These are phyloP conservation scores for Sporobolus alterniflorus DNA, from an alignment of 202 grass and related monocot genomes.

Conservation along the genomic window DNA sequence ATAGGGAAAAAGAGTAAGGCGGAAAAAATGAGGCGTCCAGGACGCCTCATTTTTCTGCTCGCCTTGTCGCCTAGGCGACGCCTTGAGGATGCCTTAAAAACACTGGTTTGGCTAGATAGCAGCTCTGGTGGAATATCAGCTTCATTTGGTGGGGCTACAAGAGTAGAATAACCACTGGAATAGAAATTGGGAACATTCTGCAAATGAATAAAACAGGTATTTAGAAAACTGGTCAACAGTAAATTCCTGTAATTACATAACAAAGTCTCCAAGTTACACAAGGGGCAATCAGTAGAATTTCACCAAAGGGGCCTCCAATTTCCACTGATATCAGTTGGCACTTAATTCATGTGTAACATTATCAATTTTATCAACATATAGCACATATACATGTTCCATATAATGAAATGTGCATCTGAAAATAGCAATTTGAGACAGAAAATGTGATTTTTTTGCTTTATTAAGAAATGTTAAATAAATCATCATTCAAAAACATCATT, in stretches of 20 bases:
- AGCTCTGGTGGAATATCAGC: slow-evolving; percentile 17
- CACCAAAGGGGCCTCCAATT: neutral
- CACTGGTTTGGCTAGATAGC: slow-evolving; percentile 17
- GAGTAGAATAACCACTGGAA: slow-evolving; percentile 8
- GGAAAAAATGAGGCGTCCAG: too few relatives aligned
- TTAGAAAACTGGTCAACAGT: neutral
- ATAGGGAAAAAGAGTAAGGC: too few relatives aligned
- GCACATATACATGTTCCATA: neutral
- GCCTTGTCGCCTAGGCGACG: too few relatives aligned
- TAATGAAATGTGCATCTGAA: neutral
- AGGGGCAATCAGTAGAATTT: neutral
- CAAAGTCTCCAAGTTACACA: neutral
- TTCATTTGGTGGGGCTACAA: slow-evolving; percentile 22
- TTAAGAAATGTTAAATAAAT: neutral
- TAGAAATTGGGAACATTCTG: neutral
- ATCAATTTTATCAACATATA: neutral
- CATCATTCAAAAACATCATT: too few relatives aligned
- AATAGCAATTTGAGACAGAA: neutral
- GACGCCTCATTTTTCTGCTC: too few relatives aligned
- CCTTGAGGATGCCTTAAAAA: too few relatives aligned
- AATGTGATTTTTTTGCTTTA: neutral
- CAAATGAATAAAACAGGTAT: neutral
- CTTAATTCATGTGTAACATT: neutral
- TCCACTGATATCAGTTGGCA: neutral
- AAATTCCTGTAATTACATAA: neutral